Evolutionary conservation across 345 rosid species (phyloP), one percentile per base, ranked within the genome.

Genomic region (Corchorus capsularis): DNA sequence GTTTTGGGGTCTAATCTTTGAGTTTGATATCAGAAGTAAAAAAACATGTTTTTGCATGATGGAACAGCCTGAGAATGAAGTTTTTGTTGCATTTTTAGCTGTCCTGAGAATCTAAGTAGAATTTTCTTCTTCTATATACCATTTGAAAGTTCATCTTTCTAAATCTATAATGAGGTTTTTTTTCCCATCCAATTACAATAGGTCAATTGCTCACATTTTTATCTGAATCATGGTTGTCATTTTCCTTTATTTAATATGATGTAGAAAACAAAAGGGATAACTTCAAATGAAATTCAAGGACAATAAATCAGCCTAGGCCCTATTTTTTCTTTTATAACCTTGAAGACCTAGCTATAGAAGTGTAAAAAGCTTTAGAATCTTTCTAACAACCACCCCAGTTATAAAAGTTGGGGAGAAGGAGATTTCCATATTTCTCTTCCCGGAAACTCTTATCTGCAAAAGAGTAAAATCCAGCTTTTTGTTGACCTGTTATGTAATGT

Each of bases 311-410:
- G 74, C 71, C 39, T 27, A 50, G 45, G 37, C 62, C 61, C 72
- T 65, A 41, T 32, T 52, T 49, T 72, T 43, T 41, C 68, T 72
- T 43, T 41, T 68, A 73, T 71, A 47, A 77, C 73, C 78, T 65
- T 34, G n/a, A n/a, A n/a, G n/a, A n/a, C n/a, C 45, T 47, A 41
- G 63, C 49, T 35, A 6, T 52, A 22, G 27, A 59, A 63, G 7
- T 6, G 32, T 19, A 10, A 4, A 47, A 17, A 69, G 43, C 47
- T 74, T 73, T 57, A 37, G 19, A 63, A 55, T 66, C 27, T 20
- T 65, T 59, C 43, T 32, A 60, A 43, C 22, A 5, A 12, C 22
- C 27, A 17, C 17, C 19, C 45, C 9, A 5, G 6, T 0, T 45
- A n/a, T 13, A 7, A n/a, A 50, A 49, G 20, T 5, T 20, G 46